Evolutionary conservation across 306 rosid genomes (phyloP).

Genomic region (Vigna mungo): DNA sequence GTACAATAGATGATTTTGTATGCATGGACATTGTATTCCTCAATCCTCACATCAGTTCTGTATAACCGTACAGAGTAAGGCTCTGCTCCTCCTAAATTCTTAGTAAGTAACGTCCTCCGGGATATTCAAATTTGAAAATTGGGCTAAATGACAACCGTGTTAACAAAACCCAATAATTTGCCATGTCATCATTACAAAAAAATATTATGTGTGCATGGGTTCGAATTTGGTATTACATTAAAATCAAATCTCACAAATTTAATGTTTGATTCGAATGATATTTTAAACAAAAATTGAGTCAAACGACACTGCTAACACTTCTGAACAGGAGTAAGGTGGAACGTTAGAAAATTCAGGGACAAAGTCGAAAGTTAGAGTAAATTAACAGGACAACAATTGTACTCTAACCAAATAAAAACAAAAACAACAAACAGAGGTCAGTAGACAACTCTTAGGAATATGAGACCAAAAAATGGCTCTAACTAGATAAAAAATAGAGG

Average conservation of each 20-base stretch:
- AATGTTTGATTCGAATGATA: too few relatives aligned
- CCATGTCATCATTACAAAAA: conserved; percentile 2
- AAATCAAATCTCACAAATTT: too few relatives aligned
- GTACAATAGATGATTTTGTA: conserved; percentile 21
- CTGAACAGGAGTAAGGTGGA: background rate
- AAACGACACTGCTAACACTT: too few relatives aligned
- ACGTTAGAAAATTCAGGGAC: conserved; percentile 16
- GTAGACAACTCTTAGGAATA: conserved; percentile 12
- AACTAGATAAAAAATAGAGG: background rate
- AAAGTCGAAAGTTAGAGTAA: conserved; percentile 23
- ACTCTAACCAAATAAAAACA: conserved; percentile 10
- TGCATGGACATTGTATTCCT: conserved; percentile 3
- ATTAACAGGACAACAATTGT: conserved; percentile 25
- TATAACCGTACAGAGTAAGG: conserved; percentile 16
- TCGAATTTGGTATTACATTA: too few relatives aligned
- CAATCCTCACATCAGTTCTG: conserved; percentile 19
- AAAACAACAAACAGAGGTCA: background rate
- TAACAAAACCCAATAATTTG: conserved; percentile 28
- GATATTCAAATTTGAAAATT: conserved; percentile 29
- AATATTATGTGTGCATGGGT: background rate
- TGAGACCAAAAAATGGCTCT: conserved; percentile 1
- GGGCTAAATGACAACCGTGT: conserved; percentile 30
- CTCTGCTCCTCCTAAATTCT: conserved; percentile 24
- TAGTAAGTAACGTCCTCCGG: conserved; percentile 20
- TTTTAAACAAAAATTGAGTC: too few relatives aligned